Conservation (phyloP, 352 stramenopile genomes). For the Phytophthora sansomeana region DNA sequence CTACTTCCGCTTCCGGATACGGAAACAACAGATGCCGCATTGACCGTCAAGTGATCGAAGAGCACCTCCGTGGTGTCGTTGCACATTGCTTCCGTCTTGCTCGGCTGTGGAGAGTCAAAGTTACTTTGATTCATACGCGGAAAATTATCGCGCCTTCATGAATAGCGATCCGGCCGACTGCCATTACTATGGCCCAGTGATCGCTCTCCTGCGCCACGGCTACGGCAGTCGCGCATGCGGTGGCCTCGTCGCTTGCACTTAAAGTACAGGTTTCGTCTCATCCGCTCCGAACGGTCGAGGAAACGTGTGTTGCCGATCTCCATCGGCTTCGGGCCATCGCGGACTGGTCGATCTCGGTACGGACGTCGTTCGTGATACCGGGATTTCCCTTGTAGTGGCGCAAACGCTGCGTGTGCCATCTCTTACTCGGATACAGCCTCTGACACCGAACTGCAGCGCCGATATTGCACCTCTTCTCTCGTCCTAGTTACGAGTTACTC, state of each 20-base stretch:
- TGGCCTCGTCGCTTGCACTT: background rate
- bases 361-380: too few species aligned
- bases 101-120: too few species aligned
- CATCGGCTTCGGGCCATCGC: slow-evolving; percentile 1
- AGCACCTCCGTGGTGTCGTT: background rate
- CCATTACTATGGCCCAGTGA: too few species aligned
- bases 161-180: too few species aligned
- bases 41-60: slow-evolving; percentile 2
- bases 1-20: background rate
- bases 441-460: too few species aligned
- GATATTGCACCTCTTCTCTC: too few species aligned
- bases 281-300: slow-evolving; percentile 2
- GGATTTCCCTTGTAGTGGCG: background rate
- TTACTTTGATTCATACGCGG: background rate
- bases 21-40: background rate
- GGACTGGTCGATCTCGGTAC: background rate
- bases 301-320: slow-evolving; percentile 18
- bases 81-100: too few species aligned
- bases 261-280: slow-evolving; percentile 5
- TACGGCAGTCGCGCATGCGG: slow-evolving; percentile 1
- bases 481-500: too few species aligned
- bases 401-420: background rate
- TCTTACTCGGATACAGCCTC: too few species aligned
- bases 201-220: too few species aligned
- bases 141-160: too few species aligned